Percentiles rank a stretch among this genome's conserved stretches.
Conservation (phyloP, 208 protist species). For the Leishmania aethiopica region DNA sequence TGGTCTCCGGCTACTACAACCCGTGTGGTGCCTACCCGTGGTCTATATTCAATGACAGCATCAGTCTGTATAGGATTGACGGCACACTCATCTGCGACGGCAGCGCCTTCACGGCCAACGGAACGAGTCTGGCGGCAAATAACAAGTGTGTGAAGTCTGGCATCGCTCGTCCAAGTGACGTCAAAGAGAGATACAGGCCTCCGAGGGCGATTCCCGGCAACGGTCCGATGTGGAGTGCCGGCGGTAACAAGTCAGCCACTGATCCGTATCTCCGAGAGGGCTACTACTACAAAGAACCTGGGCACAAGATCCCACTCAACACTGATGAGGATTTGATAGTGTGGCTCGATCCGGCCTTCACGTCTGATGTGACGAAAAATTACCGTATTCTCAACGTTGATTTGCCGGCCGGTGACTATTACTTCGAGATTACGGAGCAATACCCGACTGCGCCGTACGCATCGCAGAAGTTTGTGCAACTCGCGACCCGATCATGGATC, state of each 20-base stretch:
- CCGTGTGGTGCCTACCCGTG: constrained; percentile 97
- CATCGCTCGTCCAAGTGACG: constrained; percentile 94
- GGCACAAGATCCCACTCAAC: constrained; percentile 74
- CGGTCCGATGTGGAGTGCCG: constrained; percentile 46
- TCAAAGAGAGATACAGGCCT: constrained; percentile 76
- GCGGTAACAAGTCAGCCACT: constrained; percentile 36
- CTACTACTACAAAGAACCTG: constrained; percentile 82
- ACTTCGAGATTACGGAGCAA: constrained; percentile 88
- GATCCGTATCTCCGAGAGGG: constrained; percentile 73
- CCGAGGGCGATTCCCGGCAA: constrained; percentile 33
- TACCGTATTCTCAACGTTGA: constrained; percentile 91
- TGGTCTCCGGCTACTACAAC: constrained; percentile 71
- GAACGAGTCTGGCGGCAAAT: constrained; percentile 21
- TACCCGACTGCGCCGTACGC: constrained; percentile 88
- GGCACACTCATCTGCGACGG: constrained; percentile 82
- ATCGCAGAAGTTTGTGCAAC: constrained; percentile 93
- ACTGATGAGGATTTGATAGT: constrained; percentile 98
- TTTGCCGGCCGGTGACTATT: constrained; percentile 89
- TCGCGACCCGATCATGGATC: constrained; percentile 93
- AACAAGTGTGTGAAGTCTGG: constrained; percentile 87
- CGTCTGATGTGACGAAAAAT: constrained; percentile 96
- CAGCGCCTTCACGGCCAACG: constrained; percentile 50
- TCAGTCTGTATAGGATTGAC: constrained; percentile 61
- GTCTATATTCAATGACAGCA: constrained; percentile 97
- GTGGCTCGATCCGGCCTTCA: constrained; percentile 95